Base-by-base conservation (phyloP, 257 asterid genomes). In the Nicotiana tomentosiformis region DNA sequence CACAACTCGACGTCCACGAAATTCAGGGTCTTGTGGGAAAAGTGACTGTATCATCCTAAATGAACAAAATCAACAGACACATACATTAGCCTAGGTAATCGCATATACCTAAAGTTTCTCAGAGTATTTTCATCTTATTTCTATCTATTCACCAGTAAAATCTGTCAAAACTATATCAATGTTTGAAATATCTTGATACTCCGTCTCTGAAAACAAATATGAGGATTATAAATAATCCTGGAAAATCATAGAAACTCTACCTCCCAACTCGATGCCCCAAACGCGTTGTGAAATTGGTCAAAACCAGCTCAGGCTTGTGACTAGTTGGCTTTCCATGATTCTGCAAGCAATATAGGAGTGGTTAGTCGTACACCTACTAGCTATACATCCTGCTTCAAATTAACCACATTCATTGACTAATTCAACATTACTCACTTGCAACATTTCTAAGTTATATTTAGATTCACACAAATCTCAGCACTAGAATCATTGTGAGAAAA, bases 221-320 rank as follows among this genome's bases (percentile, higher is more conserved):
- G 29, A 68, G 72, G 70, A 70, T 14, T 70, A 58, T 11, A 46
- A 11, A 55, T 16, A 51, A 76, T 76, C 64, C 16, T 51, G 46
- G 26, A 76, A 74, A 74, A 70, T 62, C 23, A 62, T 33, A 39
- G 69, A 46, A 58, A 30, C 35, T 11, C 26, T 88, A 93, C 99
- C 99, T 95, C 88, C 98, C 97, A 49, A 94, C 79, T 85, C 99
- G 99, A 86, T 92, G 97, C 30, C 99, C 99, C 91, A 96, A 88
- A 16, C 99, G 97, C 33, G 99, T 93, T 46, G 98, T 93, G 92
- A 95, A 95, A 86, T 95, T 94, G 85, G 83, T 91, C 82, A 95
- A 83, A 86, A 93, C 94, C 77, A 95, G 87, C 91, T 95, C 99
- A 68, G 98, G 99, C 81, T 88, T 87, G 87, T 96, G 99, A 86